Evolutionary conservation across 2,329 filamentous ascomycete genomes (phyloP).

Genomic region (Microdochium trichocladiopsis): DNA sequence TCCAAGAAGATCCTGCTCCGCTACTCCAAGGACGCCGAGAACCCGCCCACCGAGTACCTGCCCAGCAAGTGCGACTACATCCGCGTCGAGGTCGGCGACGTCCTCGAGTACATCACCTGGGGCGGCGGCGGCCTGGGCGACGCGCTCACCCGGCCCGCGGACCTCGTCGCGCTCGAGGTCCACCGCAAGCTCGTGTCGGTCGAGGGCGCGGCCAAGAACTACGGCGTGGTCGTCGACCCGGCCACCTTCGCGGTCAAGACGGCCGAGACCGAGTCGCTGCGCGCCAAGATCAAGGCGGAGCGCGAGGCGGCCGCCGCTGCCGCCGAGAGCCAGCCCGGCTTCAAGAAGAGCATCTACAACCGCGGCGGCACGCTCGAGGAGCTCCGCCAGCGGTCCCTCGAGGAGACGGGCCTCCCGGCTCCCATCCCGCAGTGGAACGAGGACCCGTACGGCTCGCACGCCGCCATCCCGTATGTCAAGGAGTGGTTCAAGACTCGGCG

Average conservation of each 20-base stretch:
- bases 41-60: constrained; percentile 23
- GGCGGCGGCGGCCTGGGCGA: constrained; percentile 40
- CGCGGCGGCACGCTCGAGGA: constrained; percentile 32
- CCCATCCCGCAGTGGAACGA: constrained; percentile 35
- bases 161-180: constrained; percentile 36
- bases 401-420: constrained; percentile 33
- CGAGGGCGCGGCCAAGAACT: constrained; percentile 31
- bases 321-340: too few relatives aligned
- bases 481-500: constrained; percentile 32
- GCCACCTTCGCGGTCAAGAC: constrained; percentile 25
- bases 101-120: constrained; percentile 43
- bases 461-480: constrained; percentile 31
- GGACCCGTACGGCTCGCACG: constrained; percentile 36
- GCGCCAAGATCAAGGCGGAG: constrained; percentile 20
- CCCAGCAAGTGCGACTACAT: constrained; percentile 41
- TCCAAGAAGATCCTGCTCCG: constrained; percentile 34
- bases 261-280: constrained; percentile 24
- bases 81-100: constrained; percentile 34
- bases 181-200: constrained; percentile 33
- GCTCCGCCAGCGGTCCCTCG: constrained; percentile 23
- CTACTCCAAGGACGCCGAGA: constrained; percentile 25
- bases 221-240: constrained; percentile 34
- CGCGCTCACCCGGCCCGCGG: constrained; percentile 31
- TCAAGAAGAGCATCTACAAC: constrained; percentile 23
- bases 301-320: constrained; percentile 7